phyloP scores from a whole-genome alignment of 257 asterid species.

The Solanum rostratum region DNA sequence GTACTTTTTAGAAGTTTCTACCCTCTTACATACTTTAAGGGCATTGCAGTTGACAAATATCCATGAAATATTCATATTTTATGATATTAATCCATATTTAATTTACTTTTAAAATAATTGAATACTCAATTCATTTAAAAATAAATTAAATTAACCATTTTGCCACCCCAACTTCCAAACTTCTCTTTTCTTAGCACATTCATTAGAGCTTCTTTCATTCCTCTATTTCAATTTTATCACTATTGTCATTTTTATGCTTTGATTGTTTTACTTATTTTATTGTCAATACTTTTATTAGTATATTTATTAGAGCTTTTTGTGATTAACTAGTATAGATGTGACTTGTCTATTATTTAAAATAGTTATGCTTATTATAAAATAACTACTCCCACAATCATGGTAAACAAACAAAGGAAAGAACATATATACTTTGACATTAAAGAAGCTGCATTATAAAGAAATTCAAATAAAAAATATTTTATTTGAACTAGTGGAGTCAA shows the following conservation, averaged over 20 bases:
- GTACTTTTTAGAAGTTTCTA: neutral
- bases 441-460: neutral
- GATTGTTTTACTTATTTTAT: too few relatives aligned
- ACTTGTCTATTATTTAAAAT: neutral
- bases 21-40: neutral
- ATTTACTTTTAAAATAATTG: neutral
- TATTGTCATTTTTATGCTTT: too few relatives aligned
- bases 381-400: neutral
- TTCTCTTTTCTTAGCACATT: neutral
- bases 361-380: neutral
- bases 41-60: neutral
- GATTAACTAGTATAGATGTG: neutral
- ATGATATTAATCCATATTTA: neutral
- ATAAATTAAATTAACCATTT: neutral
- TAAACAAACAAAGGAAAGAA: neutral
- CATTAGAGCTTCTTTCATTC: neutral
- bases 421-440: neutral
- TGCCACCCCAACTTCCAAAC: neutral
- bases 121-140: neutral
- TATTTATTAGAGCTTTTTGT: too few relatives aligned
- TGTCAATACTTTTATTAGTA: too few relatives aligned
- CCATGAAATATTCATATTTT: neutral
- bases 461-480: neutral
- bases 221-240: too few relatives aligned
- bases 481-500: neutral